Percentiles rank a stretch among this genome's conserved stretches.
Evolutionary conservation across 23 red algal genomes (phyloP).

Genomic region (Agarophyton chilense): DNA sequence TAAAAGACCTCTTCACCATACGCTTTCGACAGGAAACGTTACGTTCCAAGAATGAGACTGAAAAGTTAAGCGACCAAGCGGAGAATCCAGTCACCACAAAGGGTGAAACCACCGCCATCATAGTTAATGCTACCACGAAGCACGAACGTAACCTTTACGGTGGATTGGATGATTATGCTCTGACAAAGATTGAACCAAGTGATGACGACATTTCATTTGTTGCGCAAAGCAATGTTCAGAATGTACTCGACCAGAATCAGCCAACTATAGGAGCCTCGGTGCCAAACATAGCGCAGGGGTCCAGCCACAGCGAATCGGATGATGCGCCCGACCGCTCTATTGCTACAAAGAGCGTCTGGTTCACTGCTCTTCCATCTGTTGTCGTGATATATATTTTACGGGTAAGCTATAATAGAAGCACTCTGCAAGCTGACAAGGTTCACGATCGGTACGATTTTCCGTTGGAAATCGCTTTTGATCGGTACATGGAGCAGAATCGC

Average conservation of each 20-base stretch:
- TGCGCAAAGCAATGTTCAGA: not conserved
- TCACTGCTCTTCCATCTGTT: slow-evolving; percentile 73
- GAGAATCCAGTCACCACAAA: slow-evolving; percentile 14
- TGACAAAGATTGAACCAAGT: slow-evolving; percentile 63
- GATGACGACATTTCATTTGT: not conserved
- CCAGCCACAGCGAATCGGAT: not conserved
- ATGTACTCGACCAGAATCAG: not conserved
- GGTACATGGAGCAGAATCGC: slow-evolving; percentile 81
- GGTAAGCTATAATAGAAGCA: slow-evolving; percentile 84
- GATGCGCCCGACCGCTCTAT: not conserved
- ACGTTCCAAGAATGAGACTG: not conserved
- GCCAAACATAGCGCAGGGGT: not conserved
- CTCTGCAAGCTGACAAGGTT: slow-evolving; percentile 83
- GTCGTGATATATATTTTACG: slow-evolving; percentile 90
- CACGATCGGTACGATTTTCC: slow-evolving; percentile 86
- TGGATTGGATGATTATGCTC: slow-evolving; percentile 71
- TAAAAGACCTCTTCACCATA: slow-evolving; percentile 71
- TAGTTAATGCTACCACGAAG: slow-evolving; percentile 77
- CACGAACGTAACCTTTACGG: slow-evolving; percentile 61
- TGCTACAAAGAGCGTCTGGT: slow-evolving; percentile 82
- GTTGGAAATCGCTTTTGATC: slow-evolving; percentile 65
- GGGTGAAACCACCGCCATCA: slow-evolving; percentile 72
- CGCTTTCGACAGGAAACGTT: slow-evolving; percentile 77
- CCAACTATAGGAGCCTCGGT: not conserved
- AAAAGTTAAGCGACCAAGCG: not conserved